phyloP scores from a whole-genome alignment of 805 yeast genomes.

The Metschnikowia colocasiae region DNA sequence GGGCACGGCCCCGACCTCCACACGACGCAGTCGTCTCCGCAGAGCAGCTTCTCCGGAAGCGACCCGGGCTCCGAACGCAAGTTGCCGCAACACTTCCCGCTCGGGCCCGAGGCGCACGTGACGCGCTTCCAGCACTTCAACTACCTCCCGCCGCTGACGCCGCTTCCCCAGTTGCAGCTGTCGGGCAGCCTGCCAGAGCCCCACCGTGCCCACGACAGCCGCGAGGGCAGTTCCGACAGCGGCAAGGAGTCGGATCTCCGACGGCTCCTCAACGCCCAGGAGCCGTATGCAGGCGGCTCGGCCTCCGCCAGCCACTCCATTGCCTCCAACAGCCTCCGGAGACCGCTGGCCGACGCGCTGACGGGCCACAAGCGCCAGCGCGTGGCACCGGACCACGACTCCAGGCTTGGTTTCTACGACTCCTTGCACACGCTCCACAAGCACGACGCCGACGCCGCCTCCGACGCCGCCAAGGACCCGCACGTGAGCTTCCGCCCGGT shows the following conservation, averaged over 20 bases:
- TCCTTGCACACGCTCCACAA: slow-evolving; percentile 49
- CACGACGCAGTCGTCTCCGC: background rate
- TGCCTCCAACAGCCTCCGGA: no score
- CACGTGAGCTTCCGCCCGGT: slow-evolving; percentile 40
- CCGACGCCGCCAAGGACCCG: background rate
- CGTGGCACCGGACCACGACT: slow-evolving; percentile 34
- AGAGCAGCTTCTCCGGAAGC: background rate
- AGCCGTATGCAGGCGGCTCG: slow-evolving; percentile 3
- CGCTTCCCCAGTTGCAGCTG: slow-evolving; percentile 65
- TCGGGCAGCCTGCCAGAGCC: slow-evolving; percentile 44
- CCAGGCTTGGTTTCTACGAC: slow-evolving; percentile 70
- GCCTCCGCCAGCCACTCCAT: no score
- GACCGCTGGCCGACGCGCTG: slow-evolving; percentile 13
- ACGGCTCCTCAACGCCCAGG: slow-evolving; percentile 39
- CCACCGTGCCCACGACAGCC: slow-evolving; percentile 9
- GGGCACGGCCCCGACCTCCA: background rate
- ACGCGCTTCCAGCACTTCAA: slow-evolving; percentile 58
- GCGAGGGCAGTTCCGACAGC: slow-evolving; percentile 6
- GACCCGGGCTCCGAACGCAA: slow-evolving; percentile 3
- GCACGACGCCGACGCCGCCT: slow-evolving; percentile 3
- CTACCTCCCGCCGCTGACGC: slow-evolving; percentile 66
- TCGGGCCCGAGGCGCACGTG: slow-evolving; percentile 18
- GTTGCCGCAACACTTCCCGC: background rate
- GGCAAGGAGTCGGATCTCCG: slow-evolving; percentile 40
- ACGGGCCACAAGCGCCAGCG: slow-evolving; percentile 8